These are phyloP conservation scores for Pugionium cornutum DNA, from an alignment of 345 rosid genomes.

Conservation along the genomic window DNA sequence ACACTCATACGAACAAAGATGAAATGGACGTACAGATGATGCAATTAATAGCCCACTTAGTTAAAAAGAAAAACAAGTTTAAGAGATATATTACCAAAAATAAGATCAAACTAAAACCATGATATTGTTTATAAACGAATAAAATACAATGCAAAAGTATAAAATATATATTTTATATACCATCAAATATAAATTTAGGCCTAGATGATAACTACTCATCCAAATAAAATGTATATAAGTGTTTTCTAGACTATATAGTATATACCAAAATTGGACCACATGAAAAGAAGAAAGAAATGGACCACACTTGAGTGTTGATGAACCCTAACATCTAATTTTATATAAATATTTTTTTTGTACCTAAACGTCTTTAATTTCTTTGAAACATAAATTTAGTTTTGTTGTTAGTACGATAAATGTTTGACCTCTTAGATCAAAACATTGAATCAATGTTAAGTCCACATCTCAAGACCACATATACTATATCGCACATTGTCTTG, in stretches of 20 bases:
- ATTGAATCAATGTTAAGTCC: constrained; percentile 36
- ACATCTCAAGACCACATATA: constrained; percentile 38
- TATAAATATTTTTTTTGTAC: constrained; percentile 20
- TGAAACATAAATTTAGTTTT: constrained; percentile 40
- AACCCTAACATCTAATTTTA: constrained; percentile 40
- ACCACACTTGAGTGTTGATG: constrained; percentile 10
- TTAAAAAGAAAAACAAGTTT: no score
- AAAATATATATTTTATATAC: no score
- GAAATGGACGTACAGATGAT: no score
- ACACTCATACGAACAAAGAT: no score
- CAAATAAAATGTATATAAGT: constrained; percentile 17
- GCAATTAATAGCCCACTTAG: no score
- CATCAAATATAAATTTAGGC: background rate
- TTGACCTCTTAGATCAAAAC: constrained; percentile 42
- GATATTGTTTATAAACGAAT: no score
- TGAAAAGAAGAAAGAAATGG: no score
- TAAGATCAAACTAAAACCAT: no score
- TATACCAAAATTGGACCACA: constrained; percentile 41
- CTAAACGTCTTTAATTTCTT: constrained; percentile 38
- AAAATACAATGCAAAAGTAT: no score
- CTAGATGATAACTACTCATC: constrained; percentile 17
- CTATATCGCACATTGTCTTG: constrained; percentile 38
- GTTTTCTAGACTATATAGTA: constrained; percentile 35
- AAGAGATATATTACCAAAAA: no score
- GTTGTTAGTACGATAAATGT: constrained; percentile 37